phyloP scores from a whole-genome alignment of 257 asterid species.

The Salvia splendens region DNA sequence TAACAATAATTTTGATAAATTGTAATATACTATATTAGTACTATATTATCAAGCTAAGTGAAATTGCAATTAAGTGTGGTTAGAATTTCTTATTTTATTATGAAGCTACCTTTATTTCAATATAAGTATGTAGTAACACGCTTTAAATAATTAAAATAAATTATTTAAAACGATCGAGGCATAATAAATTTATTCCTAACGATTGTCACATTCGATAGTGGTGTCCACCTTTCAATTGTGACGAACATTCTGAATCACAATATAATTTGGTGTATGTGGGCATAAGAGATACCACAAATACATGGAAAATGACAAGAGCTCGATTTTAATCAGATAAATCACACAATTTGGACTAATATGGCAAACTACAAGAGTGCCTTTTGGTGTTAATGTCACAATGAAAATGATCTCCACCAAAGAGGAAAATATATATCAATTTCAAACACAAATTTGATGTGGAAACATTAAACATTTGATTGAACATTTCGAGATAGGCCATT shows the following conservation, averaged over 20 bases:
- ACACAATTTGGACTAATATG: constrained; percentile 30
- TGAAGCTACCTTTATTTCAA: background rate
- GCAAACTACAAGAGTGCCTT: constrained; percentile 32
- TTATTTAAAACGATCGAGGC: background rate
- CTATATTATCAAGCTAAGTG: too few species aligned
- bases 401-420: constrained; percentile 28
- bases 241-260: constrained; percentile 18
- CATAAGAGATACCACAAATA: constrained; percentile 17
- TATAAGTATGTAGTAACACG: background rate
- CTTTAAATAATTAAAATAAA: background rate
- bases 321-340: constrained; percentile 27
- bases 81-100: too few species aligned
- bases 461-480: constrained; percentile 18
- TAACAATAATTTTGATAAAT: too few species aligned
- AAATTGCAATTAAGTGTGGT: too few species aligned
- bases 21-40: too few species aligned
- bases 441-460: constrained; percentile 20
- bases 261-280: constrained; percentile 20
- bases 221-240: constrained; percentile 4
- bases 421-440: constrained; percentile 18
- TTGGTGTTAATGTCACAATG: constrained; percentile 28
- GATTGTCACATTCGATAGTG: background rate
- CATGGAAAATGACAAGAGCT: constrained; percentile 37
- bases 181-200: constrained; percentile 20
- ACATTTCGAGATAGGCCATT: constrained; percentile 19